These are phyloP conservation scores for Metarhizium robertsii DNA, from an alignment of 2,329 filamentous ascomycete genomes.

Conservation along the genomic window DNA sequence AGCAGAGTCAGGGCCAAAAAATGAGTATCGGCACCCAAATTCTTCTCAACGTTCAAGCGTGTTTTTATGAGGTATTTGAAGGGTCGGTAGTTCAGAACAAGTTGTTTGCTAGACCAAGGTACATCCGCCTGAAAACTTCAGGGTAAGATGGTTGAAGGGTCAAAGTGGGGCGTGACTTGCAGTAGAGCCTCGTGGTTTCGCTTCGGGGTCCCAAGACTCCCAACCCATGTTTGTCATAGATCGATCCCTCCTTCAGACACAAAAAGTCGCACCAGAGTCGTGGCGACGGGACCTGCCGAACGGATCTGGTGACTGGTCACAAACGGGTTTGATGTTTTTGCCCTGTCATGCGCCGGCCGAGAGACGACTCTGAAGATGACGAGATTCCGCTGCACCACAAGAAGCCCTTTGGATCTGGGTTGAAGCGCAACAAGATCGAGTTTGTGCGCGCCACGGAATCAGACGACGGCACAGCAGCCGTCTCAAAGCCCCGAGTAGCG, in stretches of 20 bases:
- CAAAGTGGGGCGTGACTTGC: too few species aligned
- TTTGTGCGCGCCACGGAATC: conserved; percentile 46
- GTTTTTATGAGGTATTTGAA: too few species aligned
- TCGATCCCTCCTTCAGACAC: not conserved
- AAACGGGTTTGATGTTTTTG: not conserved
- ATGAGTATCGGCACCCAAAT: too few species aligned
- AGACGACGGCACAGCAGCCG: conserved; percentile 18
- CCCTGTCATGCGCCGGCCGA: conserved; percentile 17
- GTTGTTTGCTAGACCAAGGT: too few species aligned
- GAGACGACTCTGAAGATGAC: conserved; percentile 16
- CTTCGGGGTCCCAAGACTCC: too few species aligned
- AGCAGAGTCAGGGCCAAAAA: too few species aligned
- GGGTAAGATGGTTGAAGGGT: too few species aligned
- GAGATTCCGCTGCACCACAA: conserved; percentile 44
- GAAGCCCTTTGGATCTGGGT: conserved; percentile 45
- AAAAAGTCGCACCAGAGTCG: not conserved
- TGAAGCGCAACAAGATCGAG: conserved; percentile 43
- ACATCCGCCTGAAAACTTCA: too few species aligned
- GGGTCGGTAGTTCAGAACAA: too few species aligned
- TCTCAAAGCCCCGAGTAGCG: conserved; percentile 13
- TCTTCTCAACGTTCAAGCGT: too few species aligned
- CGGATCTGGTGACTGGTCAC: not conserved
- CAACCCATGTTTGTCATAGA: too few species aligned
- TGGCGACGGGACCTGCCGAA: not conserved
- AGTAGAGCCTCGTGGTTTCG: too few species aligned